Evolutionary conservation across 352 stramenopile species (phyloP).

Genomic region (Phytophthora sansomeana): DNA sequence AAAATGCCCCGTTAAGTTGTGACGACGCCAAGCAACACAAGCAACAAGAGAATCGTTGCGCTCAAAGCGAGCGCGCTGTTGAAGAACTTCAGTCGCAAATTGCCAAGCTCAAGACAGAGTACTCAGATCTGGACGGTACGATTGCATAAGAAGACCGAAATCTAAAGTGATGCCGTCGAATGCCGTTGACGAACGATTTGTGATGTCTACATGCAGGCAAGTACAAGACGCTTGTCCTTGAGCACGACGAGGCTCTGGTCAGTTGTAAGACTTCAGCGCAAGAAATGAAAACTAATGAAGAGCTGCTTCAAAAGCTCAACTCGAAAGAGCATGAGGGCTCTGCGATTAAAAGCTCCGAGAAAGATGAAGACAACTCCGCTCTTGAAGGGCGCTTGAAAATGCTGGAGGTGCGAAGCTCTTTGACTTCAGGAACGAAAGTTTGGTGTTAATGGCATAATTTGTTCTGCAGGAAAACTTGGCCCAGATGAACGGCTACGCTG

Average conservation of each 20-base stretch:
- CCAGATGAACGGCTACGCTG: slow-evolving; percentile 83
- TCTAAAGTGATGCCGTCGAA: background rate
- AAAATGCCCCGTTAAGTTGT: background rate
- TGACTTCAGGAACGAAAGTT: background rate
- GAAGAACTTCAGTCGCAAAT: slow-evolving; percentile 25
- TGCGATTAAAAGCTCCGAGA: background rate
- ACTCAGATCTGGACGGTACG: slow-evolving; percentile 33
- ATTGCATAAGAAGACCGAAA: background rate
- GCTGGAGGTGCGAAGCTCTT: slow-evolving; percentile 56
- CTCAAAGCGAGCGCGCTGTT: slow-evolving; percentile 7
- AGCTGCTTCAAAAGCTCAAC: slow-evolving; percentile 46
- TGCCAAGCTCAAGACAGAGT: slow-evolving; percentile 22
- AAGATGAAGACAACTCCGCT: slow-evolving; percentile 30
- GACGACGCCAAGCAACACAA: background rate
- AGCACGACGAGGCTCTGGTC: slow-evolving; percentile 21
- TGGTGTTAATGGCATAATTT: background rate
- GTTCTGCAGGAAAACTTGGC: slow-evolving; percentile 68
- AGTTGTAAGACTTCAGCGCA: slow-evolving; percentile 18
- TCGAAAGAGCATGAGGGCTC: slow-evolving; percentile 14
- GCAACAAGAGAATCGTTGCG: background rate
- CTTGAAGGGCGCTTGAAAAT: slow-evolving; percentile 59
- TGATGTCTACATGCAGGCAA: slow-evolving; percentile 33
- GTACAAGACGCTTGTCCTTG: slow-evolving; percentile 31
- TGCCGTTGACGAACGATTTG: background rate
- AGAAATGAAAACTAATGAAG: slow-evolving; percentile 36